Percentiles rank a stretch among this genome's conserved stretches.
phyloP scores from a whole-genome alignment of 345 rosid genomes.

The Zanthoxylum bungeanum region DNA sequence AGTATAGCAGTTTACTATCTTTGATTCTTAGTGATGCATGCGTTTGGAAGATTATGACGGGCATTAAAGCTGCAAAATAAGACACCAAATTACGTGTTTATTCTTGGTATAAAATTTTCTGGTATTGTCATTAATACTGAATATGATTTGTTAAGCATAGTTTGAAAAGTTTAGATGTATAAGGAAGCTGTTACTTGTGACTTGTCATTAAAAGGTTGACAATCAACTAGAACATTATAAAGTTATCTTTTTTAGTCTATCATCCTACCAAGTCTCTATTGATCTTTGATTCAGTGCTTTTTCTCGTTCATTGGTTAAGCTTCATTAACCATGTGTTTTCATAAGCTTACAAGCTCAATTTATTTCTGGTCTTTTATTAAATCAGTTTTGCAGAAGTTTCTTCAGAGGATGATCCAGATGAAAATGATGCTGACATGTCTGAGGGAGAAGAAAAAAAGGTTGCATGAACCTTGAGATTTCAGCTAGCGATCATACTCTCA shows the following conservation, averaged over 20 bases:
- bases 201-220: not conserved
- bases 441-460: constrained; percentile 45
- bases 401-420: constrained; percentile 47
- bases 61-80: not conserved
- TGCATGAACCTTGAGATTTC: constrained; percentile 21
- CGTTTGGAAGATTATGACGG: not conserved
- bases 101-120: not conserved
- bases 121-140: not conserved
- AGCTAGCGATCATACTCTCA: constrained; percentile 10
- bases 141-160: not conserved
- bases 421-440: constrained; percentile 35
- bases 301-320: constrained; percentile 6
- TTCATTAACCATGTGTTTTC: constrained; percentile 10
- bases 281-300: constrained; percentile 3
- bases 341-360: not conserved
- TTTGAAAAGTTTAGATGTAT: not conserved
- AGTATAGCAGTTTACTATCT: not conserved
- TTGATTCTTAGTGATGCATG: not conserved
- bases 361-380: constrained; percentile 7
- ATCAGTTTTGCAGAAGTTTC: constrained; percentile 65
- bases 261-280: not conserved
- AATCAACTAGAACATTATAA: not conserved
- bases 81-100: not conserved
- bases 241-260: not conserved
- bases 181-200: not conserved